phyloP scores from a whole-genome alignment of 148 eudicot genomes.

The Fagopyrum esculentum region DNA sequence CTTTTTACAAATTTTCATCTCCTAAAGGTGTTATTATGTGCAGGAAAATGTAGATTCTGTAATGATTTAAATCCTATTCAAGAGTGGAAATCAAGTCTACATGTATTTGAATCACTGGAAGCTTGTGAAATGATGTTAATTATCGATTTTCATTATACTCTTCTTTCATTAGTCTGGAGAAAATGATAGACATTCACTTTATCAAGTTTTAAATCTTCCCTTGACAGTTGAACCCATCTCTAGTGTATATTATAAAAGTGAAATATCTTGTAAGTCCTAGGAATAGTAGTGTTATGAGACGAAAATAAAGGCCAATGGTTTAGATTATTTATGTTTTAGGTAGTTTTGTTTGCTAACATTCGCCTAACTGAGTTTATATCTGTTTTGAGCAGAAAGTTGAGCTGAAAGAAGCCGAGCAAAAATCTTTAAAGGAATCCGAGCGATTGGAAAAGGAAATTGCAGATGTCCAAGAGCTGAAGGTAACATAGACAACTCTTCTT shows the following conservation, averaged over 20 bases:
- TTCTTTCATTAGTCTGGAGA: neutral
- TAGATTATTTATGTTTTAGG: neutral
- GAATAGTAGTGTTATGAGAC: neutral
- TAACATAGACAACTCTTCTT: slow-evolving; percentile 18
- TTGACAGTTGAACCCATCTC: neutral
- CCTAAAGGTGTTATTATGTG: neutral
- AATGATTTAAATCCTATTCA: neutral
- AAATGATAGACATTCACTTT: neutral
- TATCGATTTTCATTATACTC: neutral
- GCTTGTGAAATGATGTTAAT: neutral
- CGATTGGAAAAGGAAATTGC: slow-evolving; percentile 88
- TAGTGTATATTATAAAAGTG: neutral
- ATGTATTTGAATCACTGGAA: neutral
- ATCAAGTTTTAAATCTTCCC: neutral
- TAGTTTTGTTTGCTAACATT: neutral
- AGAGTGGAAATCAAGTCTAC: neutral
- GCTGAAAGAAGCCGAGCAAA: slow-evolving; percentile 76
- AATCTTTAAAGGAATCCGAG: slow-evolving; percentile 81
- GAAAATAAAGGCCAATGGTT: neutral
- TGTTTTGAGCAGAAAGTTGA: slow-evolving; percentile 62
- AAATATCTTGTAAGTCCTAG: neutral
- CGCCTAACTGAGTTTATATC: neutral
- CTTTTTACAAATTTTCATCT: neutral
- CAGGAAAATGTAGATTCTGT: neutral
- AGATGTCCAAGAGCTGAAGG: slow-evolving; percentile 93